These are phyloP conservation scores for Citrus sinensis DNA, from an alignment of 345 rosid species.

Conservation along the genomic window DVS_A1.0 CM039169.1:20145501-20146000, in stretches of 20 bases:
- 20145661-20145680: neutral
- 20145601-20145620: slow-evolving; percentile 24
- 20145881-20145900: too few species aligned
- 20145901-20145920: too few species aligned
- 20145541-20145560: slow-evolving; percentile 11
- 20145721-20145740: neutral
- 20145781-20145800: too few species aligned
- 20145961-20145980: too few species aligned
- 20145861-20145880: neutral
- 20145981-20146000: too few species aligned
- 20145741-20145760: too few species aligned
- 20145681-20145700: neutral
- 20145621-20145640: slow-evolving; percentile 1
- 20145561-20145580: neutral
- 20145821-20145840: neutral
- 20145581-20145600: slow-evolving; percentile 27
- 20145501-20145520: neutral
- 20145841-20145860: neutral
- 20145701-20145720: neutral
- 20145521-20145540: slow-evolving; percentile 11
- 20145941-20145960: too few species aligned
- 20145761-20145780: too few species aligned
- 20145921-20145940: too few species aligned
- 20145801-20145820: too few species aligned
- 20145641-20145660: neutral